Conservation (phyloP, 805 yeast genomes). For the Monosporozyma aquatica region DNA sequence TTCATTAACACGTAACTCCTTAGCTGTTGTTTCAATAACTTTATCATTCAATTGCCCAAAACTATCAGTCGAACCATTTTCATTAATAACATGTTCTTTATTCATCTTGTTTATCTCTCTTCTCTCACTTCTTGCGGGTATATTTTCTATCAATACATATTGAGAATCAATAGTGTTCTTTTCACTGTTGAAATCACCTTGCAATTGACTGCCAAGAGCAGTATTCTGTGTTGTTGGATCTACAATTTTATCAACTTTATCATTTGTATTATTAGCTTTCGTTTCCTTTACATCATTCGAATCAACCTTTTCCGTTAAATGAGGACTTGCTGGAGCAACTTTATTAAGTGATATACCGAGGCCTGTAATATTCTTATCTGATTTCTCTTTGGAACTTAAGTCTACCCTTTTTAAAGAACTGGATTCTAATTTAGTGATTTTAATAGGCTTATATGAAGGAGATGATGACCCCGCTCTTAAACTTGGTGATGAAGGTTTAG, state of each 20-base stretch:
- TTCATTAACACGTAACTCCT: no score
- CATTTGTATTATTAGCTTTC: no score
- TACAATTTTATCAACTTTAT: no score
- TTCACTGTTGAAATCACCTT: not conserved
- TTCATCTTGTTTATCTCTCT: not conserved
- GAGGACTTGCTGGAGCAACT: not conserved
- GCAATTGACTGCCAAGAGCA: no score
- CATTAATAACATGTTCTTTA: not conserved
- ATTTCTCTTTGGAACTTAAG: not conserved
- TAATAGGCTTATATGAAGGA: constrained; percentile 1
- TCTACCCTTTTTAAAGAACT: constrained; percentile 4
- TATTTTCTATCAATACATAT: not conserved
- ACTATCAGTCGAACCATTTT: no score
- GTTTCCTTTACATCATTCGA: no score
- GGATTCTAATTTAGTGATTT: constrained; percentile 5
- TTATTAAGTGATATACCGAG: constrained; percentile 1
- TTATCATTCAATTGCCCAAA: no score
- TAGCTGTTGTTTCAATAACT: no score
- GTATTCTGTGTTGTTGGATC: no score
- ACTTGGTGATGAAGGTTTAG: not conserved
- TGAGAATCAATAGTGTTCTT: not conserved
- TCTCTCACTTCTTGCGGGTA: not conserved
- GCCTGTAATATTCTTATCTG: not conserved
- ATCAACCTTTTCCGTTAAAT: not conserved
- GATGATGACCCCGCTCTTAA: not conserved